phyloP scores from a whole-genome alignment of 2,329 filamentous ascomycete genomes.

The Microsporum audouinii region DNA sequence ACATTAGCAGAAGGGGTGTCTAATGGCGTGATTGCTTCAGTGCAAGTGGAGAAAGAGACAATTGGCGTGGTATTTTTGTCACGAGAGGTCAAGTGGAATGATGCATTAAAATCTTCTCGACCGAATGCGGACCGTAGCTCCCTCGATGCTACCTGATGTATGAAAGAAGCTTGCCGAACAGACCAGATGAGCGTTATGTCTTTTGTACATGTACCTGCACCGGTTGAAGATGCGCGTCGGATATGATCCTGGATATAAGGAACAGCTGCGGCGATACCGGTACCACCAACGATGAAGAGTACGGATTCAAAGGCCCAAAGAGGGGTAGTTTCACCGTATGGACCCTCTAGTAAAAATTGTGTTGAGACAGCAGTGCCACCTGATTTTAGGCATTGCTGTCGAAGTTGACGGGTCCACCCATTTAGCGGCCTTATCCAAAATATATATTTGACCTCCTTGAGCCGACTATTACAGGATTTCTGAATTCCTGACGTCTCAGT shows the following conservation, averaged over 20 bases:
- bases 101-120: conserved; percentile 11
- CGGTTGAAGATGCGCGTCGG: conserved; percentile 7
- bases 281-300: conserved; percentile 35
- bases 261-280: conserved; percentile 34
- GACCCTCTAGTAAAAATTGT: conserved; percentile 36
- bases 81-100: conserved; percentile 12
- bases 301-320: conserved; percentile 37
- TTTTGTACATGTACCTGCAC: not conserved
- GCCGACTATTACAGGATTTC: not conserved
- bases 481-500: no score
- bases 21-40: conserved; percentile 10
- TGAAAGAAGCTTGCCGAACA: conserved; percentile 16
- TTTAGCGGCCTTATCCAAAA: conserved; percentile 38
- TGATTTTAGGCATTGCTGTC: conserved; percentile 19
- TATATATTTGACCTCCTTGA: conserved; percentile 12
- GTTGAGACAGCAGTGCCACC: conserved; percentile 17
- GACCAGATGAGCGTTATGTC: conserved; percentile 19
- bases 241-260: conserved; percentile 24
- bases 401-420: conserved; percentile 35
- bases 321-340: conserved; percentile 33
- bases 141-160: conserved; percentile 13
- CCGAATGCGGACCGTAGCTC: conserved; percentile 12
- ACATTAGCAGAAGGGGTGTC: not conserved
- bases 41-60: not conserved
- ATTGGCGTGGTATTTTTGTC: not conserved